Evolutionary conservation across 768 basidiomycete genomes (phyloP), one percentile per base, ranked within the genome.

Genomic region (Suillus alpinus): DNA sequence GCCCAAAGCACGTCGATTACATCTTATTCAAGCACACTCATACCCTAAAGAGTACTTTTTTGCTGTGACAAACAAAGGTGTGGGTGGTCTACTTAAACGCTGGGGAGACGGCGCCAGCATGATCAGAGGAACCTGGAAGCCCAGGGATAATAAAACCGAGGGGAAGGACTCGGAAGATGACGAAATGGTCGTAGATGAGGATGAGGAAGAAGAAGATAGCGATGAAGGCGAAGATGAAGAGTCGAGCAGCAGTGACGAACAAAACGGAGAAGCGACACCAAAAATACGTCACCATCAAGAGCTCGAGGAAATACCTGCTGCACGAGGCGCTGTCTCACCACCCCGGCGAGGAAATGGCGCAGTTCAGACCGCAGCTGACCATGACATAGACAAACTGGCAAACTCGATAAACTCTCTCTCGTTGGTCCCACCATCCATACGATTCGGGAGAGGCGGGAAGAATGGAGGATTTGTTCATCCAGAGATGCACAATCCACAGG

Each of bases 31-130:
- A 66, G 84, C 80, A 14, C 94, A 96, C 67, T 84, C 81, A 56
- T 96, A 89, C 69, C 93, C 94, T 5, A 92, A 92, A 69, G 85
- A 94, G 68, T 96, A 89, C 73, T 95, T 93, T 75, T 96, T 95
- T 71, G 85, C 90, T 20, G 88, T 96, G 20, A 94, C 92, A 16
- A 95, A 95, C 75, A 94, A 91, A 70, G 94, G 94, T 23, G 85
- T 94, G 13, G 92, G 92, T 13, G 91, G 88, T 4, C 75, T 94
- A 18, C 72, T 94, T 59, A 83, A 85, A 70, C 83, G 78, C 67
- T 94, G 91, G 90, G 92, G 92, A 10, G 89, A 91, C 61, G 92
- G 92, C 6, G 92, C 84, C 5, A 92, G 89, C 65, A 79, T 94
- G 76, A 78, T 94, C 57, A 81, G 92, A 41, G 83, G 83, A 12